Base-by-base conservation (phyloP, 768 basidiomycete genomes). In the Cystobasidium onofrii region DNA sequence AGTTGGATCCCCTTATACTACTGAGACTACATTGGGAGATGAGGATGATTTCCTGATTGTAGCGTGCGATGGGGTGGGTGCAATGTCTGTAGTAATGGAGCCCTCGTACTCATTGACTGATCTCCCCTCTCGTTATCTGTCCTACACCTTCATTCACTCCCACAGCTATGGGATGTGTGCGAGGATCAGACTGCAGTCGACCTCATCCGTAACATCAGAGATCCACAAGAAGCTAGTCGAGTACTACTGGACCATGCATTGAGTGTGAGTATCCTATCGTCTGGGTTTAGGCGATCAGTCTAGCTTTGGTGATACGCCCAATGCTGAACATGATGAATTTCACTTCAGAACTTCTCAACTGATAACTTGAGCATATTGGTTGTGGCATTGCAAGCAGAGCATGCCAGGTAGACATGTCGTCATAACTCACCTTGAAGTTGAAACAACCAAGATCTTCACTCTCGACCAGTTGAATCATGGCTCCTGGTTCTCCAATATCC, bases 1-100 rank as follows among this genome's bases (percentile, higher is more conserved):
- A 13, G 96, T 98, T 61, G 96, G 96, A 1, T 87, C 91, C 33
- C 96, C 96, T 6, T 99, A 95, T 82, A 99, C 96, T 23, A 98
- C 96, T n/a, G 94, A 97, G 81, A 97, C 95, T 15, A 87, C 89
- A 77, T 83, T 99, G 50, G 89, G 89, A 69, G 88, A 90, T 9
- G 88, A 91, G 4, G 96, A 98, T 80, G 95, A 98, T 80, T 92
- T 95, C 81, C 80, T 97, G 76, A 90, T 99, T 73, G 85, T 99
- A 74, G 96, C 96, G 25, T 99, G 96, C 80, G 96, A 99, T 81
- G 96, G 96, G 76, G 95, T 97, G 81, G 78, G 92, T 86, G 23
- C n/a, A n/a, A n/a, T n/a, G n/a, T n/a, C n/a, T n/a, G n/a, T n/a
- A n/a, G n/a, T n/a, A n/a, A n/a, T n/a, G n/a, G n/a, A n/a, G n/a